Conservation (phyloP, 371 early-diverging fungal species). For the Polyrhizophydium stewartii region DNA sequence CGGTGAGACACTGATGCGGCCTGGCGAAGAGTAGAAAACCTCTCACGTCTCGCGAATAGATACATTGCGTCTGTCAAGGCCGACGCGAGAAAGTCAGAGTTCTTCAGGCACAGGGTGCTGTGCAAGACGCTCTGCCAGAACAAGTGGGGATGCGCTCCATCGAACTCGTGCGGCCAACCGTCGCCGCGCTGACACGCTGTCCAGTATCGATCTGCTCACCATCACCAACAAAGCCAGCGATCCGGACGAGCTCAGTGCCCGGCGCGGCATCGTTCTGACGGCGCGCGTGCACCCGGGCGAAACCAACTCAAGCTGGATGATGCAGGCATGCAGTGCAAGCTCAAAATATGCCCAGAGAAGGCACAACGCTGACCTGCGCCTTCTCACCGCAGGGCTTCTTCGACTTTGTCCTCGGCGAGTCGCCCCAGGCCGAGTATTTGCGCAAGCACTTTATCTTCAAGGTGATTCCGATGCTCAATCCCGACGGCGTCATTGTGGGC, state of each 20-base stretch:
- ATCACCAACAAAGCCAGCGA: conserved; percentile 16
- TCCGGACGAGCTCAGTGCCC: conserved; percentile 16
- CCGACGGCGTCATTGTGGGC: conserved; percentile 32
- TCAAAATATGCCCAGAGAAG: too few relatives aligned
- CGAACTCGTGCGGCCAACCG: not conserved
- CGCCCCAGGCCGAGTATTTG: conserved; percentile 13
- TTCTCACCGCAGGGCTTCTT: conserved; percentile 29
- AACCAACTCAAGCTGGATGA: conserved; percentile 35
- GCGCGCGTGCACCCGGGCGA: conserved; percentile 40
- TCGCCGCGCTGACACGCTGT: not conserved
- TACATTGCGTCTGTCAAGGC: conserved; percentile 13
- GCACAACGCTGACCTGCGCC: too few relatives aligned
- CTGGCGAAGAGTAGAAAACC: not conserved
- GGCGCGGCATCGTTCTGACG: conserved; percentile 17
- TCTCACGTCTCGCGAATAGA: not conserved
- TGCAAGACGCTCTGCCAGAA: conserved; percentile 27
- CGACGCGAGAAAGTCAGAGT: conserved; percentile 7
- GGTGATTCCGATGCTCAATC: conserved; percentile 6
- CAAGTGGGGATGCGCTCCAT: not conserved
- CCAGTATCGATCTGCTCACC: conserved; percentile 25
- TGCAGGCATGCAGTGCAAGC: conserved; percentile 12
- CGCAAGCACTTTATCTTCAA: conserved; percentile 15
- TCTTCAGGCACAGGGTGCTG: conserved; percentile 15
- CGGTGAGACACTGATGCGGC: not conserved
- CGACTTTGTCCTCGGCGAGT: conserved; percentile 17